A percentile compares a stretch with the other conserved stretches of the same genome.
Conservation (phyloP, 768 basidiomycete species). For the Grammothele lineata region DNA sequence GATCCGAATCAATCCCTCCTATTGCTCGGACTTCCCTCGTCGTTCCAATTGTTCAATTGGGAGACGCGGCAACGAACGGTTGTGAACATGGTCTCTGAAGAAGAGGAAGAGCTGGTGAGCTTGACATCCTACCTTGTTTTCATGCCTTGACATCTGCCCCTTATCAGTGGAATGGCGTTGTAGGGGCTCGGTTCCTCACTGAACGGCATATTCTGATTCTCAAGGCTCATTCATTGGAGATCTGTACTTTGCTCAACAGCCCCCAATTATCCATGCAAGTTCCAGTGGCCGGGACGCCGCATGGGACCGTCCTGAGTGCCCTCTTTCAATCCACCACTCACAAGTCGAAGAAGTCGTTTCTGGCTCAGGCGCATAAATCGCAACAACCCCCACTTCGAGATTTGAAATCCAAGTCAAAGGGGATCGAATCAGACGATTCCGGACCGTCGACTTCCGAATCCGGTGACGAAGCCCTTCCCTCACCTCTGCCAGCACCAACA, state of each 20-base stretch:
- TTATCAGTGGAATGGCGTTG: constrained; percentile 37
- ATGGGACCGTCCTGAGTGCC: no score
- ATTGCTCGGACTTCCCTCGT: constrained; percentile 25
- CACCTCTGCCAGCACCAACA: no score
- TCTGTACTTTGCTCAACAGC: constrained; percentile 28
- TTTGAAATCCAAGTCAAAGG: no score
- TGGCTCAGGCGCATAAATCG: no score
- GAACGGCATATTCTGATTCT: constrained; percentile 46
- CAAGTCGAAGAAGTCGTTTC: no score
- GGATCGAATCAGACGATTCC: no score
- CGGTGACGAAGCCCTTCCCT: no score
- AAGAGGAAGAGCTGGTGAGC: constrained; percentile 32
- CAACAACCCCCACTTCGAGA: no score
- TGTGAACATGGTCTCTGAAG: constrained; percentile 22
- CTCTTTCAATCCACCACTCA: no score
- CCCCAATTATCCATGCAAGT: not conserved
- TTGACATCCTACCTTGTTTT: not conserved
- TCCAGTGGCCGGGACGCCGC: no score
- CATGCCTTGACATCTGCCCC: not conserved
- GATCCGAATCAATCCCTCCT: constrained; percentile 24
- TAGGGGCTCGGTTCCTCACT: constrained; percentile 42
- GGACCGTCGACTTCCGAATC: no score
- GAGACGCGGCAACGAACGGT: constrained; percentile 19
- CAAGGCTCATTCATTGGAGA: constrained; percentile 47
- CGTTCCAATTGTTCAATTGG: constrained; percentile 39